These are phyloP conservation scores for Trametes coccinea DNA, from an alignment of 768 basidiomycete genomes.

Conservation along the genomic window DNA sequence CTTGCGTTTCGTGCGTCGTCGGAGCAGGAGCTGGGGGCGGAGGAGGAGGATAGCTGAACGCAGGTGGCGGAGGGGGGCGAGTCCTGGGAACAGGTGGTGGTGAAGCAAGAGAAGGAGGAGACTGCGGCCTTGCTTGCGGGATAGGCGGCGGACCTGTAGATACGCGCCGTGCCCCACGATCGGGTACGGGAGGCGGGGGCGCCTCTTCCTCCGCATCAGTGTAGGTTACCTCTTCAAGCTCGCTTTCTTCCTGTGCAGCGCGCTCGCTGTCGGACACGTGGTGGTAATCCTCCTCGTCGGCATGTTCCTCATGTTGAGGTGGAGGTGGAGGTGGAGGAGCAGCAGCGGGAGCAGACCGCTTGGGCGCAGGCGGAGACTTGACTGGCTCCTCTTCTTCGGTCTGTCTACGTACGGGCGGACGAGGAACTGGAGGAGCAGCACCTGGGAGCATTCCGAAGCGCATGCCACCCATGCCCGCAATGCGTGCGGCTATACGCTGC, in stretches of 20 bases:
- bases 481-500: conserved; percentile 52
- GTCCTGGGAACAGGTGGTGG: conserved; percentile 27
- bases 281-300: conserved; percentile 40
- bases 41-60: conserved; percentile 24
- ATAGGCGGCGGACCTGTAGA: conserved; percentile 23
- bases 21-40: conserved; percentile 30
- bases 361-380: conserved; percentile 19
- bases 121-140: conserved; percentile 12
- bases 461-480: conserved; percentile 59
- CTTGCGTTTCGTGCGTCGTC: conserved; percentile 23
- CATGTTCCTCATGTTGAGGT: conserved; percentile 39
- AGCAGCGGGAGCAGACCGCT: conserved; percentile 21
- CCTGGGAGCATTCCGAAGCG: conserved; percentile 56
- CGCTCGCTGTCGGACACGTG: conserved; percentile 54
- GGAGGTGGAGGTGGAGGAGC: conserved; percentile 23
- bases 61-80: conserved; percentile 13
- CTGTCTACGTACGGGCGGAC: conserved; percentile 23
- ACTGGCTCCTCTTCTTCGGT: conserved; percentile 12
- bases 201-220: conserved; percentile 49
- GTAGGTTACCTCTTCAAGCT: conserved; percentile 64
- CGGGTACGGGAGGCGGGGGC: conserved; percentile 54
- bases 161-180: conserved; percentile 40
- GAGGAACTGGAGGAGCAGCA: conserved; percentile 25
- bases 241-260: conserved; percentile 72
- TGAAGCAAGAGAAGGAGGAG: conserved; percentile 28